These are phyloP conservation scores for Chytridium lagenaria DNA, from an alignment of 371 early-diverging fungal genomes.

Conservation along the genomic window DNA sequence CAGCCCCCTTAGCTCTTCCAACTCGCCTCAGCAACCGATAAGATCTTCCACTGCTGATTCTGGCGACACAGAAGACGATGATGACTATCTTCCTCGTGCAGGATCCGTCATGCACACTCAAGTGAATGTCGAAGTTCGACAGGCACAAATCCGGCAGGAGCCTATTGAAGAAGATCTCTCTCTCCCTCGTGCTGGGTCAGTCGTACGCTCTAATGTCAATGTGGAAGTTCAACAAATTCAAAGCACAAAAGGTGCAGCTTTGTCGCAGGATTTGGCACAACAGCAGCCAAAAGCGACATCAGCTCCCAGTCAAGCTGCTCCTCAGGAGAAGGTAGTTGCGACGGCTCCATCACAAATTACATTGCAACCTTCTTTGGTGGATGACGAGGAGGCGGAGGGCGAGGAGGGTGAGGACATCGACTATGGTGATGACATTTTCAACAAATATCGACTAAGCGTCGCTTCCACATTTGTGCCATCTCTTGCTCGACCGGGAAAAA, in stretches of 20 bases:
- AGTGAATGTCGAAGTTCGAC: conserved; percentile 2
- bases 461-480: neutral
- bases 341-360: neutral
- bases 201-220: neutral
- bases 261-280: neutral
- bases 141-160: neutral
- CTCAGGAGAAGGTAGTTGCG: neutral
- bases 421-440: conserved; percentile 10
- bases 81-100: conserved; percentile 5
- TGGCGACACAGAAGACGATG: no score
- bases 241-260: neutral
- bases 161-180: neutral
- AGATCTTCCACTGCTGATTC: no score
- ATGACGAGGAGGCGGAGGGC: neutral
- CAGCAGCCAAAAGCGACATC: neutral
- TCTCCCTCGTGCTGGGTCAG: neutral
- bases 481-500: neutral
- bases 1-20: neutral
- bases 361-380: neutral
- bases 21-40: no score
- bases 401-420: neutral
- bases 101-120: neutral
- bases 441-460: conserved; percentile 9
- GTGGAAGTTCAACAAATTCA: conserved; percentile 8
- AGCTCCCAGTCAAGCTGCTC: neutral